Conservation (phyloP, 2,329 filamentous ascomycete genomes). For the Aspergillus glaucus region DNA sequence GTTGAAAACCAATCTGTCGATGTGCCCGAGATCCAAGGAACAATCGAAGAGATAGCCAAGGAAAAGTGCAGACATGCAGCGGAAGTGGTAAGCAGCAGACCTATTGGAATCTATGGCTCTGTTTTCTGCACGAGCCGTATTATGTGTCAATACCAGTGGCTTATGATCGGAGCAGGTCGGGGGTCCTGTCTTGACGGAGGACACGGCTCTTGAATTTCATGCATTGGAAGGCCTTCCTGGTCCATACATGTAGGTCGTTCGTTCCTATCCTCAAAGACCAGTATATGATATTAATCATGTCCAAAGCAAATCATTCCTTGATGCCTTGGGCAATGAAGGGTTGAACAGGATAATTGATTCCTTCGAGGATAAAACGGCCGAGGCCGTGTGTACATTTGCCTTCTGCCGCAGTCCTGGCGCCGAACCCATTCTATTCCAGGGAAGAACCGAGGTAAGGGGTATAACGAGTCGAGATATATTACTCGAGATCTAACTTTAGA, state of each 20-base stretch:
- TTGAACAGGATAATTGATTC: conserved; percentile 85
- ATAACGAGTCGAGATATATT: background rate
- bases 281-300: conserved; percentile 3
- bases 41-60: conserved; percentile 79
- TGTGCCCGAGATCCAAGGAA: conserved; percentile 83
- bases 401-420: conserved; percentile 81
- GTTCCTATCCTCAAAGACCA: background rate
- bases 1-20: conserved; percentile 71
- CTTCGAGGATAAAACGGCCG: conserved; percentile 83
- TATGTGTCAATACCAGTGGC: background rate
- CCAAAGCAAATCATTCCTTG: conserved; percentile 85
- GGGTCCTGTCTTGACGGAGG: conserved; percentile 89
- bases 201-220: conserved; percentile 90
- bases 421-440: conserved; percentile 84
- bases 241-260: conserved; percentile 71
- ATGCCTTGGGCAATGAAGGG: conserved; percentile 71
- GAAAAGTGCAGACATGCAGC: conserved; percentile 85
- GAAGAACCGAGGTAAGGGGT: conserved; percentile 64
- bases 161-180: conserved; percentile 51
- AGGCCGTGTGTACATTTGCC: conserved; percentile 93
- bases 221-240: conserved; percentile 87
- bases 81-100: conserved; percentile 54
- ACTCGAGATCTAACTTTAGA: background rate
- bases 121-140: background rate
- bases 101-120: background rate